Base-by-base conservation (phyloP, 2,329 filamentous ascomycete species). In the Alternaria rosae region DNA sequence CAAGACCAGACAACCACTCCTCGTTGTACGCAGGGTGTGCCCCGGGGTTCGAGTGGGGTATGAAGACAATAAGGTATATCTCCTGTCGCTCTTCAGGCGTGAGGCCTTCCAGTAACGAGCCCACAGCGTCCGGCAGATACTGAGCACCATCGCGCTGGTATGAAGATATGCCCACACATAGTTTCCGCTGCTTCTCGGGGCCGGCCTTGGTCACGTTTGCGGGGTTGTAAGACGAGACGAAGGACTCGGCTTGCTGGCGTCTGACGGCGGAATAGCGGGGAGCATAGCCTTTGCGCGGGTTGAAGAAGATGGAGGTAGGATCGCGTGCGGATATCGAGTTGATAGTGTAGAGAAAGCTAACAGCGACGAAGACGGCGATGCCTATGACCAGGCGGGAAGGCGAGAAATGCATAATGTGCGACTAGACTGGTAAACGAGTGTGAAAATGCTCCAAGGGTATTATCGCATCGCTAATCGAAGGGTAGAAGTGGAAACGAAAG, bases 91-190 rank as follows among this genome's bases (percentile, higher is more conserved):
- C 83, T 15, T 74, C 65, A 11, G 71, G 68, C n/a, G 74, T 77
- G 13, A 85, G 66, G 8, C 80, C 82, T 7, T 80, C 78, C 1
- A 85, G 70, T 3, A 85, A 62, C 1, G 81, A 82, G 7, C 82
- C 83, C 4, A 85, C 74, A 0, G 82, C 73, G n/a, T 74, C 74
- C 25, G 73, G 70, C 21, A 85, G 72, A 61, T 85, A 84, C 20
- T 78, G 72, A 1, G 74, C 74, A 13, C 76, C 77, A 12, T 80
- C 66, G 13, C 82, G 75, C 15, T 78, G 79, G 30, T 82, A 76
- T 1, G 81, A 79, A 11, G 82, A 77, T 54, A 84, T 78, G 3
- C 82, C 83, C 3, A 85, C 69, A 55, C 83, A 85, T 11, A 84
- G 61, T 47, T 73, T 73, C 52, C 70, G 57, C 47, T 70, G 67